These are phyloP conservation scores for Fusarium sp. DNA, from an alignment of 2,329 filamentous ascomycete genomes.

Conservation along the genomic window DNA sequence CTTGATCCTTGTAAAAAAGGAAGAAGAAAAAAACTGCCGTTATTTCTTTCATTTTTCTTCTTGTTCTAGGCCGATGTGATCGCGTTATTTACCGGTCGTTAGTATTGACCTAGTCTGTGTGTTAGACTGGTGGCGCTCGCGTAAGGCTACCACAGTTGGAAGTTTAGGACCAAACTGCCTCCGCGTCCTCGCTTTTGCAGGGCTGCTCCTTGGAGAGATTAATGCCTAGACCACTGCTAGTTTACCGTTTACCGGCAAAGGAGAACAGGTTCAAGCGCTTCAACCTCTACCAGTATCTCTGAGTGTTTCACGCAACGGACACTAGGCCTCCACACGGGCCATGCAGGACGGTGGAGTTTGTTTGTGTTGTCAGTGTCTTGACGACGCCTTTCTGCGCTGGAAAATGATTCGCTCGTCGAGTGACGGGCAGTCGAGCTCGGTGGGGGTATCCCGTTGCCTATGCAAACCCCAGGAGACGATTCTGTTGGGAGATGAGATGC, in stretches of 20 bases:
- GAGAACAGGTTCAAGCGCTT: conserved; percentile 21
- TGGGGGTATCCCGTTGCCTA: conserved; percentile 2
- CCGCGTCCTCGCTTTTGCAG: conserved; percentile 23
- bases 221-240: conserved; percentile 30
- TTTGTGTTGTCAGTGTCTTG: conserved; percentile 18
- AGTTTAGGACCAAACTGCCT: not conserved
- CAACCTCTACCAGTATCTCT: not conserved
- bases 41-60: conserved; percentile 6
- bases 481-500: not conserved
- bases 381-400: conserved; percentile 31
- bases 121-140: conserved; percentile 35
- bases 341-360: conserved; percentile 26
- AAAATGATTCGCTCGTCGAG: conserved; percentile 1
- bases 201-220: conserved; percentile 35
- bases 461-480: not conserved
- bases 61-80: conserved; percentile 38
- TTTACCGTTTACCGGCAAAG: conserved; percentile 2
- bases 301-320: conserved; percentile 20
- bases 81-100: conserved; percentile 18
- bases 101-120: conserved; percentile 9
- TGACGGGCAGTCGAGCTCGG: conserved; percentile 1
- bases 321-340: conserved; percentile 22
- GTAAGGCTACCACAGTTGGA: conserved; percentile 27
- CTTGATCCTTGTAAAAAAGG: not conserved
- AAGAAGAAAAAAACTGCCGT: not conserved